Evolutionary conservation across 2,329 filamentous ascomycete species (phyloP), one percentile per base, ranked within the genome.

Genomic region (Lachnellula occidentalis): DNA sequence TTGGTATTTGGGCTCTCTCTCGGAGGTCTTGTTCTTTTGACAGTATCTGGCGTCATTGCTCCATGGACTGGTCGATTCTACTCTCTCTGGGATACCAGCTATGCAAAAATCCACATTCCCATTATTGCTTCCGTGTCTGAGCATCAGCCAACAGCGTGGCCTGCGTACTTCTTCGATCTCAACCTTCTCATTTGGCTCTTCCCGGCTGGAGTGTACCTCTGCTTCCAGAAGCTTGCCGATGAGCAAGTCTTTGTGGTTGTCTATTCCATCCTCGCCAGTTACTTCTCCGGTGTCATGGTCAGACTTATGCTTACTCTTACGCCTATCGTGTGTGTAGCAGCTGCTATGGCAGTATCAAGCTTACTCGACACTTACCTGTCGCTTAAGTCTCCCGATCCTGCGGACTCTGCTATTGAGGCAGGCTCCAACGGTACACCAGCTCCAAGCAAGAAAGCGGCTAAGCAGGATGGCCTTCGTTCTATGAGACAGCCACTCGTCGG

Each of bases 111-210:
- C 61, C 94, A 99, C 69, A 99, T 99, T 69, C 94, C 94, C 58
- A 99, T 99, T 70, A 99, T 99, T 71, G 94, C 94, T 3, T 99
- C 94, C n/a, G 94, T 99, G 46, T 99, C 94, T 1, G 94, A 99
- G 76, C 94, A 99, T 76, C 94, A 99, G 76, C 94, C 94, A 52
- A 99, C 94, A 37, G 94, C 94, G 43, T 99, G 94, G 94, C 94
- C 94, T 2, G 90, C 95, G 15, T 99, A 96, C 80, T 99, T 99
- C 78, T 99, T 99, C 72, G 94, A 99, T 68, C 80, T 99, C 65
- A 96, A 95, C 78, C 85, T 99, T 77, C 81, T 99, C 67, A 96
- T 99, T 74, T 99, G 94, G 94, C 84, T 99, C 50, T 97, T 99
- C 83, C 94, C 94, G 4, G 95, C 94, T 12, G 94, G 94, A 73